Conservation (phyloP, 2,329 filamentous ascomycete genomes). For the Seiridium cupressi region DNA sequence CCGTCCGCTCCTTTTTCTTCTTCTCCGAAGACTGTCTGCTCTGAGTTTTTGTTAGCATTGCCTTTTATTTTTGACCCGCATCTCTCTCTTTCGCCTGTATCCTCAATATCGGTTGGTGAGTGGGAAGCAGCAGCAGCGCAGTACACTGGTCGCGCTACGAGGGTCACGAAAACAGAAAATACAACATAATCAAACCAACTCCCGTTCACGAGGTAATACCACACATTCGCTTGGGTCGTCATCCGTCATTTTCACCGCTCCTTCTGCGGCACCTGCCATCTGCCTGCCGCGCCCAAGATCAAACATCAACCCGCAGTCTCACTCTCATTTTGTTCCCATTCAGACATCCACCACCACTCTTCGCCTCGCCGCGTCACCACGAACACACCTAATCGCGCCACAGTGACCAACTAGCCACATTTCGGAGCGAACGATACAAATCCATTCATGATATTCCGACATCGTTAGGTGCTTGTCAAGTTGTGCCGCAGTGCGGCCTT, state of each 20-base stretch:
- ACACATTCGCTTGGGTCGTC: not conserved
- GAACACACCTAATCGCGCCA: not conserved
- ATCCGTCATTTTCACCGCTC: slow-evolving; percentile 3
- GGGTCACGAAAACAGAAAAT: not conserved
- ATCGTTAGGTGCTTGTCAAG: slow-evolving; percentile 22
- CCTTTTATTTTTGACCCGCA: slow-evolving; percentile 15
- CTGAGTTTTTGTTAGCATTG: slow-evolving; percentile 2
- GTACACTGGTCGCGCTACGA: not conserved
- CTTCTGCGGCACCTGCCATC: slow-evolving; percentile 1
- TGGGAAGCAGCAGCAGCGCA: slow-evolving; percentile 9
- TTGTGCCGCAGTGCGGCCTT: slow-evolving; percentile 29
- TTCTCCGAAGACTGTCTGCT: not conserved
- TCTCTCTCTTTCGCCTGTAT: slow-evolving; percentile 16
- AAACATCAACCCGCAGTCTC: slow-evolving; percentile 1
- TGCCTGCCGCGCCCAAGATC: not conserved
- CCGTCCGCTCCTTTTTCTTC: slow-evolving; percentile 55
- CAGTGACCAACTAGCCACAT: not conserved
- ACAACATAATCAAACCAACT: not conserved
- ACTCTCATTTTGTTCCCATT: not conserved
- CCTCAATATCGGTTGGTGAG: slow-evolving; percentile 17
- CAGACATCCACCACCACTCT: not conserved
- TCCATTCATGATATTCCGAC: slow-evolving; percentile 21
- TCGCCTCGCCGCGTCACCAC: not conserved
- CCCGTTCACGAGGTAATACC: slow-evolving; percentile 5
- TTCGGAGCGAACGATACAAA: not conserved